Evolutionary conservation across 2,329 filamentous ascomycete genomes (phyloP), one percentile per base, ranked within the genome.

Genomic region (Hymenoscyphus scutula): DNA sequence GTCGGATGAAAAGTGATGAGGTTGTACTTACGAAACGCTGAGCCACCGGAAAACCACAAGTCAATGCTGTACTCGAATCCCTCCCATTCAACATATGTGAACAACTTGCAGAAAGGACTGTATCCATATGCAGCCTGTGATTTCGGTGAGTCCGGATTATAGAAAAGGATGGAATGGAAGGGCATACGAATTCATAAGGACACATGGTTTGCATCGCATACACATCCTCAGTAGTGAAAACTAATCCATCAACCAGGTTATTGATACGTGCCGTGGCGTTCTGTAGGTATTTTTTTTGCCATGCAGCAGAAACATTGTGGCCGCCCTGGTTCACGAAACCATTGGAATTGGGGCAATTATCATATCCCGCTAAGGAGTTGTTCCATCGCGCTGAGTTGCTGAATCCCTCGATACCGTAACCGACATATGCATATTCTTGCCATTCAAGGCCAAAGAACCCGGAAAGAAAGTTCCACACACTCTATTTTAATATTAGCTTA

Each of bases 361-460:
- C 76, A 65, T 87, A 86, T 0, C 88, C 89, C 1, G 87, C 87
- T 6, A 91, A 78, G 0, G 87, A 89, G 72, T 91, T 91, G 76
- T 92, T 92, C 58, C 58, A 63, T 29, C 54, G n/a, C 13, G 38
- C 53, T 23, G 29, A 25, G 13, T 53, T 51, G 19, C 48, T 53
- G 48, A 59, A 59, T 37, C 58, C 61, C 38, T 63, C 61, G 25
- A 63, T 63, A 19, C 58, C 61, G 74, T 84, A 89, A 1, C 78
- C 78, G 1, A 72, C 70, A 17, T 79, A 76, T 70, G 82, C 89
- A 71, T 91, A 90, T 32, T 86, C 81, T 1, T 85, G 81, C 89
- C 89, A 92, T 55, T 88, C 83, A 0, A 91, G 80, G 0, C 89
- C 89, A 71, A 92, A 92, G 77, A 92, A 92, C 0, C 90, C 90